Evolutionary conservation across 1,139 yeast species (phyloP).

Genomic region (Debaryomycetaceae sp.): DNA sequence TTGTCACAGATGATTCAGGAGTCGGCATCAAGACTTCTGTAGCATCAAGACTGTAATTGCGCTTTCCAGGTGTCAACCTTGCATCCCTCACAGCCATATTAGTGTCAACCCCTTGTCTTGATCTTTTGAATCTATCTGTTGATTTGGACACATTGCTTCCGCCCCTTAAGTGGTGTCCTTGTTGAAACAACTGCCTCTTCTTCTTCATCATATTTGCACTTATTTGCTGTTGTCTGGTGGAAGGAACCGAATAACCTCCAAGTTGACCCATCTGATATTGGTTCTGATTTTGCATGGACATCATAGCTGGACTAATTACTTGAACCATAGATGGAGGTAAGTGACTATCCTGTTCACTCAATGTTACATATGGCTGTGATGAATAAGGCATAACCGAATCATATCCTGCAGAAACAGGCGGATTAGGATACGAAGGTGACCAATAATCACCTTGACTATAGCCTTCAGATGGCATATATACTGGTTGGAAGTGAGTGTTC

Average conservation of each 20-base stretch:
- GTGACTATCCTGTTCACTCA: conserved; percentile 14
- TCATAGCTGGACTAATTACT: conserved; percentile 13
- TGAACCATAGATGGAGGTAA: conserved; percentile 11
- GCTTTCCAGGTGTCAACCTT: conserved; percentile 1
- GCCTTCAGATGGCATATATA: not conserved
- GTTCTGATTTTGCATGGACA: conserved; percentile 5
- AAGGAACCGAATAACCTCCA: conserved; percentile 7
- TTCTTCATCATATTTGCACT: conserved; percentile 25
- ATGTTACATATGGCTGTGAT: conserved; percentile 8
- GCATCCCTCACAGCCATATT: conserved; percentile 13
- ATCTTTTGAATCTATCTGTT: not conserved
- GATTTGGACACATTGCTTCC: conserved; percentile 9
- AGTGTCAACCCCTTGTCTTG: conserved; percentile 5
- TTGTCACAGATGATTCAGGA: conserved; percentile 19
- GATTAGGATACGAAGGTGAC: not conserved
- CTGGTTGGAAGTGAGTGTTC: not conserved
- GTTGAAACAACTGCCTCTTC: conserved; percentile 19
- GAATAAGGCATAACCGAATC: conserved; percentile 1
- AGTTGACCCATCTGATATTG: conserved; percentile 4
- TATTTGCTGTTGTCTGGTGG: conserved; percentile 20
- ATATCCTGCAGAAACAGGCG: not conserved
- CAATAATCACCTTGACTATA: not conserved
- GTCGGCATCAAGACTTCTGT: conserved; percentile 16
- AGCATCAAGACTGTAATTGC: conserved; percentile 1
- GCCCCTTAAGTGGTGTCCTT: conserved; percentile 6